phyloP scores from a whole-genome alignment of 2,329 filamentous ascomycete species.

The Aspergillus sp. region DNA sequence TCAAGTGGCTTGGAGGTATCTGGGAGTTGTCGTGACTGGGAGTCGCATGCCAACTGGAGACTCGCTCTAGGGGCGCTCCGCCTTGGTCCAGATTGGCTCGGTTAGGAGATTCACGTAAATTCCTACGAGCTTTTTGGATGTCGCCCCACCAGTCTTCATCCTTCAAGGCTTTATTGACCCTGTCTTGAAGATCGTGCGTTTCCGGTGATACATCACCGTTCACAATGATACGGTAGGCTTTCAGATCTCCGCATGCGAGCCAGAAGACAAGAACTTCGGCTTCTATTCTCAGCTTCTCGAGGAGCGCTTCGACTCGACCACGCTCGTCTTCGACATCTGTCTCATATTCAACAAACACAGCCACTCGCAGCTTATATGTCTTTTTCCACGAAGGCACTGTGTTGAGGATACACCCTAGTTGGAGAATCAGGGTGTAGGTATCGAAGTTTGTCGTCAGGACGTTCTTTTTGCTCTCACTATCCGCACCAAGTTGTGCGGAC shows the following conservation, averaged over 20 bases:
- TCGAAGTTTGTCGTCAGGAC: slow-evolving; percentile 86
- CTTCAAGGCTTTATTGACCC: slow-evolving; percentile 64
- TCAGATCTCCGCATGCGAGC: slow-evolving; percentile 69
- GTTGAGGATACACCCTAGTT: slow-evolving; percentile 78
- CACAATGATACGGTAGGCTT: slow-evolving; percentile 74
- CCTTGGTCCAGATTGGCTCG: slow-evolving; percentile 15
- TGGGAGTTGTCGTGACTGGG: slow-evolving; percentile 51
- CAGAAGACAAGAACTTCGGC: slow-evolving; percentile 78
- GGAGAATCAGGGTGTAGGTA: slow-evolving; percentile 83
- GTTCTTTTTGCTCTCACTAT: slow-evolving; percentile 60
- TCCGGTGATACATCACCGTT: slow-evolving; percentile 60
- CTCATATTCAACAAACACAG: slow-evolving; percentile 88
- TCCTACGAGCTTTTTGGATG: slow-evolving; percentile 52
- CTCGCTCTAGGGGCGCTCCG: slow-evolving; percentile 35
- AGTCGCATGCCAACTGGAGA: slow-evolving; percentile 51
- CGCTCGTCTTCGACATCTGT: slow-evolving; percentile 77
- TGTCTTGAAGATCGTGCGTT: slow-evolving; percentile 54
- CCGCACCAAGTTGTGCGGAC: slow-evolving; percentile 75
- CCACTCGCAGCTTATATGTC: slow-evolving; percentile 69
- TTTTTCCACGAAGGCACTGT: slow-evolving; percentile 79
- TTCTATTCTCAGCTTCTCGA: slow-evolving; percentile 79
- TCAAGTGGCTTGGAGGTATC: slow-evolving; percentile 46
- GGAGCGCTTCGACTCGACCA: slow-evolving; percentile 66
- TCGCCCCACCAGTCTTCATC: slow-evolving; percentile 83
- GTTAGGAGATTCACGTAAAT: slow-evolving; percentile 14